A percentile compares a stretch with the other conserved stretches of the same genome.
Evolutionary conservation across 23 red algal species (phyloP).

Genomic region (Gracilaria vermiculophylla): DNA sequence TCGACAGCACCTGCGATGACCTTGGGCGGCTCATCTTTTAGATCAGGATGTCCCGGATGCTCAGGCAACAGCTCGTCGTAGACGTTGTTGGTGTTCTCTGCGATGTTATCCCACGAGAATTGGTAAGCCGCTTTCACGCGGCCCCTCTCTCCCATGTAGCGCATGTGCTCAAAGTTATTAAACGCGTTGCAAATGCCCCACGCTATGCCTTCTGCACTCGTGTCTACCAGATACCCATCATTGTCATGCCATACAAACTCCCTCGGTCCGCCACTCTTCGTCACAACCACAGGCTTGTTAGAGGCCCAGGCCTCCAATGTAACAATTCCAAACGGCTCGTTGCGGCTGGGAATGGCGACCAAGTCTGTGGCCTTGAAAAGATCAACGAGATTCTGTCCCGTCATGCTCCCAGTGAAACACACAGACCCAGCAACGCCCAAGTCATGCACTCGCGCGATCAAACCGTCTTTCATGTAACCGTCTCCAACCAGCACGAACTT

Average conservation of each 20-base stretch:
- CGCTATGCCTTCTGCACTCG: slow-evolving; percentile 69
- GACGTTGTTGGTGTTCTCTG: slow-evolving; percentile 81
- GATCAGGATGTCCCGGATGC: slow-evolving; percentile 20
- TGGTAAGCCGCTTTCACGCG: slow-evolving; percentile 84
- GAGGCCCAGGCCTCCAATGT: slow-evolving; percentile 96
- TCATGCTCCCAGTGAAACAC: slow-evolving; percentile 79
- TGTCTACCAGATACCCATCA: slow-evolving; percentile 89
- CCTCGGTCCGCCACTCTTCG: slow-evolving; percentile 89
- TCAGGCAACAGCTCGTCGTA: slow-evolving; percentile 84
- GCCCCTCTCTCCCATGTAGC: slow-evolving; percentile 88
- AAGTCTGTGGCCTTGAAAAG: slow-evolving; percentile 93
- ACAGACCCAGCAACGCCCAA: slow-evolving; percentile 68
- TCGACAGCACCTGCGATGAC: neutral
- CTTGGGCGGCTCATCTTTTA: neutral
- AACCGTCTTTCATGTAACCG: slow-evolving; percentile 89
- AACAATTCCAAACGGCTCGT: slow-evolving; percentile 99
- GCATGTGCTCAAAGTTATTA: slow-evolving; percentile 81
- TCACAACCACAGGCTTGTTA: slow-evolving; percentile 97
- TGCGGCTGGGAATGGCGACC: slow-evolving; percentile 89
- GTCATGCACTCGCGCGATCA: slow-evolving; percentile 69
- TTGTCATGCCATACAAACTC: slow-evolving; percentile 98
- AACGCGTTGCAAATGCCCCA: slow-evolving; percentile 89
- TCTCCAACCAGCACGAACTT: slow-evolving; percentile 97
- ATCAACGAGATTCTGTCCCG: slow-evolving; percentile 80
- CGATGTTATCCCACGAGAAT: slow-evolving; percentile 93